Conservation (phyloP, 1,284 basidiomycete species). For the Albatrellus sp. region DNA sequence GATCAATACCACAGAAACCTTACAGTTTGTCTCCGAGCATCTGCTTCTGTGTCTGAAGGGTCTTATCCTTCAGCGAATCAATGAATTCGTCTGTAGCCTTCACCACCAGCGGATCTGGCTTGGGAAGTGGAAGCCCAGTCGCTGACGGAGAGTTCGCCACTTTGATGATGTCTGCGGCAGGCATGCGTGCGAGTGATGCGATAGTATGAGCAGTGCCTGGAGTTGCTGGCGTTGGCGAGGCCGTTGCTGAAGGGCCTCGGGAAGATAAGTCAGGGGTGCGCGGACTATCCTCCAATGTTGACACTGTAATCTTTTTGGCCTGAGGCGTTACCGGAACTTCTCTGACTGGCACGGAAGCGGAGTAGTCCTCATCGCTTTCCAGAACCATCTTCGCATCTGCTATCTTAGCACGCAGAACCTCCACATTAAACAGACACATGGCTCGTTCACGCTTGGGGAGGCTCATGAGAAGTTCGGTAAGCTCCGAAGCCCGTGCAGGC, state of each 20-base stretch:
- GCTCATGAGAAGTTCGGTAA: constrained; percentile 72
- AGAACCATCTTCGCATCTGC: constrained; percentile 73
- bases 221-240: constrained; percentile 47
- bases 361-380: constrained; percentile 47
- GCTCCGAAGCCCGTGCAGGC: constrained; percentile 38
- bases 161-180: constrained; percentile 59
- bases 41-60: constrained; percentile 67
- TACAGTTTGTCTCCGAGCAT: constrained; percentile 69
- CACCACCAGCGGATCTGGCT: constrained; percentile 56
- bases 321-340: constrained; percentile 48
- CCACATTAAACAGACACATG: constrained; percentile 80
- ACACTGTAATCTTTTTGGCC: constrained; percentile 36
- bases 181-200: constrained; percentile 44
- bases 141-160: constrained; percentile 41
- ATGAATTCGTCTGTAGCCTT: constrained; percentile 71
- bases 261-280: constrained; percentile 64
- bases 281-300: constrained; percentile 36
- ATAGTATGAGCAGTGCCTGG: constrained; percentile 33
- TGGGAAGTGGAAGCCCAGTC: constrained; percentile 53
- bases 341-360: constrained; percentile 8
- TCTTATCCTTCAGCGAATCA: constrained; percentile 52
- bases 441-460: constrained; percentile 81
- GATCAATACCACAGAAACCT: constrained; percentile 16
- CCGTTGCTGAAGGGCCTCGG: constrained; percentile 53
- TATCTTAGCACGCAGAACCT: constrained; percentile 68